Percentiles rank a stretch among this genome's conserved stretches.
Conservation (phyloP, 371 early-diverging fungal species). For the Actinomucor elegans region DNA sequence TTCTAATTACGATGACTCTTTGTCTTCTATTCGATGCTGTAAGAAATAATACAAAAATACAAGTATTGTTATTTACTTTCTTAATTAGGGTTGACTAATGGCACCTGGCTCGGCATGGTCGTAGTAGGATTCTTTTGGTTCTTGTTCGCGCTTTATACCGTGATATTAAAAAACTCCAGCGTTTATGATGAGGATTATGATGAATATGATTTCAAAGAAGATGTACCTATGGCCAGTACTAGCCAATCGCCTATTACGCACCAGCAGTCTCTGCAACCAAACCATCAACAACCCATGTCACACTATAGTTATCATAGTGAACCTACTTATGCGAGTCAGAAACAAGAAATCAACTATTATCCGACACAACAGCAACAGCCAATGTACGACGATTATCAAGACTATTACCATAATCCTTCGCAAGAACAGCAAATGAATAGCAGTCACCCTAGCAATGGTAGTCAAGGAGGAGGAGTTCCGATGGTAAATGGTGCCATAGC, state of each 20-base stretch:
- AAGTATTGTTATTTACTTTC: background rate
- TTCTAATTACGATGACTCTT: constrained; percentile 8
- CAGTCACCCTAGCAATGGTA: too few relatives aligned
- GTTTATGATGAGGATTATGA: constrained; percentile 23
- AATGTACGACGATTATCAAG: background rate
- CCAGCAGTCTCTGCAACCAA: background rate
- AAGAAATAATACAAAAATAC: constrained; percentile 5
- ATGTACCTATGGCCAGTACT: constrained; percentile 22
- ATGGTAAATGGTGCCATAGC: too few relatives aligned
- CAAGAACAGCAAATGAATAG: constrained; percentile 5
- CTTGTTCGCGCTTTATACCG: constrained; percentile 6
- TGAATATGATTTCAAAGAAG: constrained; percentile 26
- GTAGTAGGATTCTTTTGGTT: constrained; percentile 19
- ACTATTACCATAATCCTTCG: background rate
- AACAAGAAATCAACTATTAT: background rate
- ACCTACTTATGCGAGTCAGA: background rate
- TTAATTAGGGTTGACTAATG: constrained; percentile 19
- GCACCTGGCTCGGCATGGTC: constrained; percentile 26
- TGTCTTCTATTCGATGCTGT: constrained; percentile 36
- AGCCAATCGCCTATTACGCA: background rate
- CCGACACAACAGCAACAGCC: background rate
- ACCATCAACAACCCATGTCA: background rate
- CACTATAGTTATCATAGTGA: too few relatives aligned
- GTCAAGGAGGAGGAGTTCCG: background rate
- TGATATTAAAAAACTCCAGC: constrained; percentile 13